Evolutionary conservation across 2,329 filamentous ascomycete species (phyloP).

Genomic region (Aspergillus aculeatus): DNA sequence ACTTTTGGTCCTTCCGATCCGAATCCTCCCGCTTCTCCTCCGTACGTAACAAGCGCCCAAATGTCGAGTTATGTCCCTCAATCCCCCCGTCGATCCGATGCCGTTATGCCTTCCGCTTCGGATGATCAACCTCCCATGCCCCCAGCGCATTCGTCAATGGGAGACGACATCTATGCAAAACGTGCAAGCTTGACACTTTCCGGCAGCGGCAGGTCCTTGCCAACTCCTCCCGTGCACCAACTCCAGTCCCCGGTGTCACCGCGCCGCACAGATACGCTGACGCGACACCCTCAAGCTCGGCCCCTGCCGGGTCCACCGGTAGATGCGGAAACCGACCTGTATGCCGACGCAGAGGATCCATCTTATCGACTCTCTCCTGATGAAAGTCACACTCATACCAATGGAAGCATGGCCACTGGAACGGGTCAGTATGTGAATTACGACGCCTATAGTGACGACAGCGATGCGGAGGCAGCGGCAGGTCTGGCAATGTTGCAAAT

Average conservation of each 20-base stretch:
- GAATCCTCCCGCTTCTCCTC: slow-evolving; percentile 20
- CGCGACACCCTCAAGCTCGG: slow-evolving; percentile 56
- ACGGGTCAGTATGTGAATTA: slow-evolving; percentile 48
- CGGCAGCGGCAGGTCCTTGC: slow-evolving; percentile 40
- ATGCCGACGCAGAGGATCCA: slow-evolving; percentile 1
- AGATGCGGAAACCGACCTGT: slow-evolving; percentile 40
- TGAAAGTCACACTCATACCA: slow-evolving; percentile 48
- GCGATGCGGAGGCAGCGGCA: slow-evolving; percentile 82
- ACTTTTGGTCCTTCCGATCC: slow-evolving; percentile 12
- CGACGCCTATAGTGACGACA: slow-evolving; percentile 65
- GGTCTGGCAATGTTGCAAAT: slow-evolving; percentile 80
- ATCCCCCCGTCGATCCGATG: slow-evolving; percentile 24
- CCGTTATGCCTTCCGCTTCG: slow-evolving; percentile 14
- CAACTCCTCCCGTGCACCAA: slow-evolving; percentile 53
- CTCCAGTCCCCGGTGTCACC: slow-evolving; percentile 50
- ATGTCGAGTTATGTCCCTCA: slow-evolving; percentile 25
- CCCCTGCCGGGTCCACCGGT: slow-evolving; percentile 59
- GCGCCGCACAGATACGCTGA: slow-evolving; percentile 52
- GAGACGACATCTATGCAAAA: slow-evolving; percentile 27
- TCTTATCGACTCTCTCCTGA: slow-evolving; percentile 40
- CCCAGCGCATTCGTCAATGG: slow-evolving; percentile 30
- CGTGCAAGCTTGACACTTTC: slow-evolving; percentile 31
- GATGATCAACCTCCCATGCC: slow-evolving; percentile 37
- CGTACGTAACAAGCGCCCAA: slow-evolving; percentile 25
- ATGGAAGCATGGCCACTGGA: slow-evolving; percentile 48